These are phyloP conservation scores for Zymoseptoria passerinii DNA, from an alignment of 2,329 filamentous ascomycete genomes.

Conservation along the genomic window DNA sequence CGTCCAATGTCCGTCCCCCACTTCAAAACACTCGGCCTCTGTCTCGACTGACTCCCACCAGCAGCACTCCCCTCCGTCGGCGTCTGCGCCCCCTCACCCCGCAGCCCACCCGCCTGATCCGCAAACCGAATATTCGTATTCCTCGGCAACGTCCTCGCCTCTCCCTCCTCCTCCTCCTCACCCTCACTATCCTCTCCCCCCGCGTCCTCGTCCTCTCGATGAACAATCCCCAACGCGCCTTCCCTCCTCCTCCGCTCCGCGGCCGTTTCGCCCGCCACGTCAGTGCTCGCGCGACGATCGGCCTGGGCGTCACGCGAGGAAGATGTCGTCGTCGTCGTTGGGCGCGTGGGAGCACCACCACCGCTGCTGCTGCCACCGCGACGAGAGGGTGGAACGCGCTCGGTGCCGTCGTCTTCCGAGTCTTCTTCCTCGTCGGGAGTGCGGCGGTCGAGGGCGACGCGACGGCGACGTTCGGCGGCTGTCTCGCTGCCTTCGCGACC, in stretches of 20 bases:
- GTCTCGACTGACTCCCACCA: constrained; percentile 3
- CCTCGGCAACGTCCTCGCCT: constrained; percentile 8
- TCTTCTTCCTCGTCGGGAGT: constrained; percentile 24
- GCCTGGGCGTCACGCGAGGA: constrained; percentile 2
- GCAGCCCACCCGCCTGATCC: constrained; percentile 11
- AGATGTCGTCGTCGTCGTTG: not conserved
- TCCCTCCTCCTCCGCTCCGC: constrained; percentile 66
- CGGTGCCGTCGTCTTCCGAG: constrained; percentile 33
- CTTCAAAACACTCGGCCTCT: constrained; percentile 22
- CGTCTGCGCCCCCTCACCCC: not conserved
- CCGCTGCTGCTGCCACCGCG: not conserved
- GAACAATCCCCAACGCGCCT: constrained; percentile 62
- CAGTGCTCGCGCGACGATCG: constrained; percentile 28
- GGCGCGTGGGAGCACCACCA: not conserved
- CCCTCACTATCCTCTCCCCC: constrained; percentile 47
- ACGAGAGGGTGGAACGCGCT: constrained; percentile 27
- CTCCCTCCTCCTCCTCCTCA: constrained; percentile 39
- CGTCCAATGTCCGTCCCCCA: constrained; percentile 26
- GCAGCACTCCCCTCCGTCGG: not conserved
- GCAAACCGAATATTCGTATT: constrained; percentile 25
- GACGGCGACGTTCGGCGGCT: constrained; percentile 37
- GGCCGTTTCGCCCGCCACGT: constrained; percentile 53
- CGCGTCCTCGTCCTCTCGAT: constrained; percentile 33
- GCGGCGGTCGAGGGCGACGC: constrained; percentile 26
- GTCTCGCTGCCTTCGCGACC: constrained; percentile 23